Evolutionary conservation across 2,329 filamentous ascomycete species (phyloP).

Genomic region (Nigrospora osmanthi): DNA sequence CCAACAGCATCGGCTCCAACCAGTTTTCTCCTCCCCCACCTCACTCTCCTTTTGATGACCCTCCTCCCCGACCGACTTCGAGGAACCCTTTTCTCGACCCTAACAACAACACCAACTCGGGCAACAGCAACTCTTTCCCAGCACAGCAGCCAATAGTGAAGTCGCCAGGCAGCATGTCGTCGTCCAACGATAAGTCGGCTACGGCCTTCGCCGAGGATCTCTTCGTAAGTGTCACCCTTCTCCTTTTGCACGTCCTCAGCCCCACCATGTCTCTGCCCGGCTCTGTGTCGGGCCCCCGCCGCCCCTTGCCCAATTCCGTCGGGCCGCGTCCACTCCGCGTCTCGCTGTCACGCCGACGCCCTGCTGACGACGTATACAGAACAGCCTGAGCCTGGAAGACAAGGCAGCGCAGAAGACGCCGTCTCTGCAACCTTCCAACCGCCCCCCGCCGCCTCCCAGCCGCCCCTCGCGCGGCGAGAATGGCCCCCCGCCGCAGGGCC

Average conservation of each 20-base stretch:
- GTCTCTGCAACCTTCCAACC: slow-evolving; percentile 5
- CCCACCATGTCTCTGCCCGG: background rate
- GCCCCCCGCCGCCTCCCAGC: slow-evolving; percentile 28
- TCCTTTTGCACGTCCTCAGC: background rate
- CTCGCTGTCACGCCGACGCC: too few species aligned
- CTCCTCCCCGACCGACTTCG: slow-evolving; percentile 53
- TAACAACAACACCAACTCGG: slow-evolving; percentile 18
- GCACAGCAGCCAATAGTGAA: slow-evolving; percentile 16
- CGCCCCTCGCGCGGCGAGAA: slow-evolving; percentile 38
- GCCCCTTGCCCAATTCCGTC: background rate
- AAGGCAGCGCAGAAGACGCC: slow-evolving; percentile 23
- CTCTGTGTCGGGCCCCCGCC: background rate
- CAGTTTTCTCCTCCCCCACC: slow-evolving; percentile 28
- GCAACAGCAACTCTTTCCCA: background rate
- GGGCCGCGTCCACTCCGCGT: too few species aligned
- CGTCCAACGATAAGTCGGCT: slow-evolving; percentile 37
- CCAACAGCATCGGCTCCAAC: slow-evolving; percentile 20
- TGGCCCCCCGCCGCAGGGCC: slow-evolving; percentile 33
- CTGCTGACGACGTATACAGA: slow-evolving; percentile 31
- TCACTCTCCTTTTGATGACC: slow-evolving; percentile 54
- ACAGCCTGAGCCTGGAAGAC: slow-evolving; percentile 60
- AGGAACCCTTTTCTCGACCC: slow-evolving; percentile 70
- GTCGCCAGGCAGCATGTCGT: slow-evolving; percentile 42
- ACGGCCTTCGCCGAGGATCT: slow-evolving; percentile 54
- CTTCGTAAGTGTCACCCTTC: slow-evolving; percentile 55